Conservation (phyloP, 345 rosid species). For the Hirschfeldia incana region DNA sequence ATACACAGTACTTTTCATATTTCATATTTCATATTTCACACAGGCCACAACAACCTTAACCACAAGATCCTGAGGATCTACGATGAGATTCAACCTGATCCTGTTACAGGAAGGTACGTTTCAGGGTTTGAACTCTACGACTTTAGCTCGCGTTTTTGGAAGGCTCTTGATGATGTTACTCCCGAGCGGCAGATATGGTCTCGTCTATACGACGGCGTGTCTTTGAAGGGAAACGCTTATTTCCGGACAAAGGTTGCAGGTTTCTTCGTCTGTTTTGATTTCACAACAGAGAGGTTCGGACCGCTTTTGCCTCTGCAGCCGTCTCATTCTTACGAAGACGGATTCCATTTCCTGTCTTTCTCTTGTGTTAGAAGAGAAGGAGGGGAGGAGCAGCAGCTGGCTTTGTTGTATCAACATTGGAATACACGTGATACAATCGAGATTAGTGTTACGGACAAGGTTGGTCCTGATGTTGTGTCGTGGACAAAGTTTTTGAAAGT, state of each 20-base stretch:
- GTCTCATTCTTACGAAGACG: background rate
- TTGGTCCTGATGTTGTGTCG: background rate
- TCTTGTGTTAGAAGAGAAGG: background rate
- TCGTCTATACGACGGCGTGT: background rate
- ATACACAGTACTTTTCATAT: too few relatives aligned
- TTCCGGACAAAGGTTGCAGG: background rate
- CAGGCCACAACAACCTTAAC: background rate
- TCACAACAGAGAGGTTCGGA: background rate
- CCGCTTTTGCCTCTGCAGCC: background rate
- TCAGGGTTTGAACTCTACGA: background rate
- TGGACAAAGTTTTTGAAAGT: background rate
- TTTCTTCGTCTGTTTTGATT: background rate
- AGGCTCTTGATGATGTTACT: background rate
- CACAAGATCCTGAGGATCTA: background rate
- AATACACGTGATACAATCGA: background rate
- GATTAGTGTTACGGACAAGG: background rate
- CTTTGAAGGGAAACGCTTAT: background rate
- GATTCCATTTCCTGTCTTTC: background rate
- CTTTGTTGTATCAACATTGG: background rate
- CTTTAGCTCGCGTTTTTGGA: background rate
- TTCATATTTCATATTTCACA: too few relatives aligned
- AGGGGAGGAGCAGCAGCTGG: background rate
- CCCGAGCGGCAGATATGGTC: background rate
- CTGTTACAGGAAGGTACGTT: background rate
- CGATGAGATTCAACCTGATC: background rate